phyloP scores from a whole-genome alignment of 345 rosid genomes.

The Crucihimalaya himalaica region DNA sequence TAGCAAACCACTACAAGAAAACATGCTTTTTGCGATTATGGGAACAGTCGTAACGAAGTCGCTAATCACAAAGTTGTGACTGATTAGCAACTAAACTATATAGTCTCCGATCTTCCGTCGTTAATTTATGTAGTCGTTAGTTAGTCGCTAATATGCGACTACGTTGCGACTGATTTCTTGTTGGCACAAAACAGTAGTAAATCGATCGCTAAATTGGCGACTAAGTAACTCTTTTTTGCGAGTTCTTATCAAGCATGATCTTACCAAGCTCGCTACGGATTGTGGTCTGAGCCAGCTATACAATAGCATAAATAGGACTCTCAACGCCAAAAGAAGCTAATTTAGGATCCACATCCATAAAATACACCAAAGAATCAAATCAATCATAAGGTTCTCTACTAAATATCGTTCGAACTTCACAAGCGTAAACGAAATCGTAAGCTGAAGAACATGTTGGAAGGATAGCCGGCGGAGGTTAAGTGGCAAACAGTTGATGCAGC shows the following conservation, averaged over 20 bases:
- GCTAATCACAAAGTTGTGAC: too few species aligned
- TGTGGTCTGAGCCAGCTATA: conserved; percentile 95
- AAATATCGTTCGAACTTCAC: not conserved
- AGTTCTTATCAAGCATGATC: conserved; percentile 95
- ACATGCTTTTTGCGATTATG: too few species aligned
- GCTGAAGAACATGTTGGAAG: conserved; percentile 46
- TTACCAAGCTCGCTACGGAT: conserved; percentile 99
- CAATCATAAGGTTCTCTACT: conserved; percentile 8
- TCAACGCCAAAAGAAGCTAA: conserved; percentile 95
- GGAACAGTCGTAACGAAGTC: too few species aligned
- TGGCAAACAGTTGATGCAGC: conserved; percentile 27
- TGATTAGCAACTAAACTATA: too few species aligned
- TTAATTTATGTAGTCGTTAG: too few species aligned
- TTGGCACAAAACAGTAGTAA: too few species aligned
- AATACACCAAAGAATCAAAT: not conserved
- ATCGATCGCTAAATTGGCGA: too few species aligned
- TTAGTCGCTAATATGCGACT: too few species aligned
- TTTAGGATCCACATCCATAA: conserved; percentile 64
- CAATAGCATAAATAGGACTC: conserved; percentile 89
- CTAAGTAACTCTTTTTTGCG: too few species aligned
- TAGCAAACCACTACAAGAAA: too few species aligned
- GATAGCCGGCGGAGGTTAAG: conserved; percentile 48
- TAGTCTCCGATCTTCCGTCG: too few species aligned
- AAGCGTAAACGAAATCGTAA: not conserved
- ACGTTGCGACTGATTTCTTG: too few species aligned